Base-by-base conservation (phyloP, 225 moss, liverwort and hornwort genomes). In the Anthoceros angustus region DNA sequence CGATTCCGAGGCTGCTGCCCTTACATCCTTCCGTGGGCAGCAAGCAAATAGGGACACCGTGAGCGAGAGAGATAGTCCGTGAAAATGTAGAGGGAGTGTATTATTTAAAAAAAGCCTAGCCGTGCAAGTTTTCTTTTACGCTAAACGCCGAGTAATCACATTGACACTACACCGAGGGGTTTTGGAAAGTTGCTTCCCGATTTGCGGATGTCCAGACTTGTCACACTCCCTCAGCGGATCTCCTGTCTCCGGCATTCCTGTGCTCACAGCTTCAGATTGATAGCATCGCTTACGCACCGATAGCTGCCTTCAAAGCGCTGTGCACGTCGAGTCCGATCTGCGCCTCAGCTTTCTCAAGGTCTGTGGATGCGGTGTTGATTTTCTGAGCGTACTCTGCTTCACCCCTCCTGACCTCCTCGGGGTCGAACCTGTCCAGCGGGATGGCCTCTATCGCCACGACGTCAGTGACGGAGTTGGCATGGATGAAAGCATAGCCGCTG, bases 311-410 rank as follows among this genome's bases (percentile, higher is more conserved):
- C 65, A 94, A 74, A 49, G 76, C 70, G 67, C 80, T 79, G 72
- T 87, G 85, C 61, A 83, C 86, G 62, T 94, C 86, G 42, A 90
- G 70, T 66, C 82, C 90, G 65, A 89, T 86, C 72, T 93, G 93
- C 62, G 93, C 87, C 67, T 93, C 84, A 10, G 89, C 93, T 75
- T 84, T 93, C 68, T 89, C 93, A 68, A 87, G 67, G 45, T 93
- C 89, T 66, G 83, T 80, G 66, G 83, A 74, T 11, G 93, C 87
- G 62, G 70, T 71, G 76, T 70, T 76, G 55, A 86, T 63, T 73
- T 82, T 81, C 78, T 87, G 82, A 62, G 65, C 66, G 65, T 87
- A 93, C 71, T 93, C 89, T 64, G 76, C 78, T 26, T 83, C 73
- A 66, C 79, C 78, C 70, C 71, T 89, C 41, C 75, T 78, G 63